phyloP scores from a whole-genome alignment of 2,329 filamentous ascomycete genomes.

The Sphaerulina populicola region DNA sequence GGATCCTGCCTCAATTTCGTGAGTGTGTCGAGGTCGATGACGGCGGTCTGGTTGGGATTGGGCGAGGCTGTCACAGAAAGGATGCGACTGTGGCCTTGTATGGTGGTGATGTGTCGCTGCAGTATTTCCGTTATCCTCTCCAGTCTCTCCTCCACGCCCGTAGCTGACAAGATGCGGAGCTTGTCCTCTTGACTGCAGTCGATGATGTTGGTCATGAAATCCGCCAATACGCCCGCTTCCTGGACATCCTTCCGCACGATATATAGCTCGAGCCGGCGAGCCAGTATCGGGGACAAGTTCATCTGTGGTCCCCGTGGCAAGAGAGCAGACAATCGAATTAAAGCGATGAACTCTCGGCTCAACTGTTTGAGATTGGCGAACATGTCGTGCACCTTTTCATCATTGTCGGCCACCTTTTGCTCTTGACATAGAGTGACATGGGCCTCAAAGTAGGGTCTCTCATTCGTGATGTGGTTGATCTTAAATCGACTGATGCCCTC shows the following conservation, averaged over 20 bases:
- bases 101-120: constrained; percentile 68
- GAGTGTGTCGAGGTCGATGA: constrained; percentile 39
- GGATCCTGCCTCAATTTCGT: constrained; percentile 39
- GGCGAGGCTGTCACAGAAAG: constrained; percentile 62
- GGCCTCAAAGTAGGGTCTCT: constrained; percentile 79
- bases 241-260: constrained; percentile 72
- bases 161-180: constrained; percentile 70
- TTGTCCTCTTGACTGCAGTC: constrained; percentile 87
- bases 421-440: constrained; percentile 66
- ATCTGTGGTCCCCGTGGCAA: constrained; percentile 59
- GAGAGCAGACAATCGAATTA: constrained; percentile 77
- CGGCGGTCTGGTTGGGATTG: constrained; percentile 33
- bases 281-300: constrained; percentile 72
- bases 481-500: constrained; percentile 74
- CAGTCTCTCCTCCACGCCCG: constrained; percentile 69
- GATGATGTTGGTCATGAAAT: constrained; percentile 93
- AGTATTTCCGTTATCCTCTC: constrained; percentile 76
- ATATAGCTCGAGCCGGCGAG: constrained; percentile 75
- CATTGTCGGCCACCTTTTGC: constrained; percentile 36
- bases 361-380: constrained; percentile 77
- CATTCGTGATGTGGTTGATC: constrained; percentile 64
- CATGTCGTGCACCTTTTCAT: constrained; percentile 55
- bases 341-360: constrained; percentile 75
- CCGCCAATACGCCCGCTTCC: constrained; percentile 78
- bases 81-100: constrained; percentile 82